These are phyloP conservation scores for Carex myosuroides DNA, from an alignment of 176 grass and related monocot genomes.

Conservation along the genomic window DNA sequence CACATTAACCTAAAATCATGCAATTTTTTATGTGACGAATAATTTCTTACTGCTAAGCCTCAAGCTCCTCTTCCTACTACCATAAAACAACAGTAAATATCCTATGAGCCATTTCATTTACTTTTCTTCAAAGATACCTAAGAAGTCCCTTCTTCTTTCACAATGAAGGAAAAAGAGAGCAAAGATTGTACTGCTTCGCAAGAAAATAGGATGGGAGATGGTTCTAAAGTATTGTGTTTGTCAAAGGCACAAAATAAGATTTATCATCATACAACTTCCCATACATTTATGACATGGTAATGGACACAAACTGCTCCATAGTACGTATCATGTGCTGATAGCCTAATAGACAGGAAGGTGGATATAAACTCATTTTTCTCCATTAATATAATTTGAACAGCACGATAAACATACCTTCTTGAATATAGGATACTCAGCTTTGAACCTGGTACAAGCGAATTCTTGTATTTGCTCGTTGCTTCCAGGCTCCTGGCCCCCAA, in stretches of 20 bases:
- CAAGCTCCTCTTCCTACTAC: neutral
- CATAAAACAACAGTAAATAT: neutral
- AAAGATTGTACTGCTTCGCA: neutral
- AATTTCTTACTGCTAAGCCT: neutral
- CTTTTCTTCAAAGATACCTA: neutral
- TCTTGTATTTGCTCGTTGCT: constrained; percentile 43
- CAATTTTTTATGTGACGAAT: neutral
- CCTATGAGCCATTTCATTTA: neutral
- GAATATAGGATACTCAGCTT: constrained; percentile 46
- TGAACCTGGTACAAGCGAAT: constrained; percentile 47
- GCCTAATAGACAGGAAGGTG: neutral
- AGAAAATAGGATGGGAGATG: neutral
- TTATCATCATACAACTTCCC: neutral
- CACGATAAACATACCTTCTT: constrained; percentile 32
- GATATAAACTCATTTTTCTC: neutral
- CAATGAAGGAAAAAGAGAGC: neutral
- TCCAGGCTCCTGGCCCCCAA: constrained; percentile 42
- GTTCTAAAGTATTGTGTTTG: neutral
- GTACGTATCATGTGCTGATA: neutral
- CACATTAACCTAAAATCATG: constrained; percentile 39
- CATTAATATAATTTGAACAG: neutral
- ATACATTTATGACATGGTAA: neutral
- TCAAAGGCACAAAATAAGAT: neutral
- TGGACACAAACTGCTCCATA: neutral
- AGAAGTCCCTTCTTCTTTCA: neutral